These are phyloP conservation scores for Lipomyces sp. DNA, from an alignment of 805 yeast genomes.

Conservation along the genomic window DNA sequence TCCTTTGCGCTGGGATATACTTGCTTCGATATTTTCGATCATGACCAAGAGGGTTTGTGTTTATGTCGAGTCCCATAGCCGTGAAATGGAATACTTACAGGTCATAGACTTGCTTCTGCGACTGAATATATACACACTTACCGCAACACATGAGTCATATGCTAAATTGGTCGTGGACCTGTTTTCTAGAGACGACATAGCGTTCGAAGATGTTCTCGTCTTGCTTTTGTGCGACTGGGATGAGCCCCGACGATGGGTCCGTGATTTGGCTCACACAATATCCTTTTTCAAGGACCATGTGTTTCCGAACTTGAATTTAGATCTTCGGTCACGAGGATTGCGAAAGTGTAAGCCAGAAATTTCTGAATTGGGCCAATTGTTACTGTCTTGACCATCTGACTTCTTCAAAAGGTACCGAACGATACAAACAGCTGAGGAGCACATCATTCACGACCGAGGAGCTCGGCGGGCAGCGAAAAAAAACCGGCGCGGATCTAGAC, in stretches of 20 bases:
- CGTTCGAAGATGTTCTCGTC: constrained; percentile 11
- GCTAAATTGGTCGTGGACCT: constrained; percentile 13
- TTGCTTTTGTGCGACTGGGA: constrained; percentile 22
- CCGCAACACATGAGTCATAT: constrained; percentile 3
- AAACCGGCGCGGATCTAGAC: constrained; percentile 20
- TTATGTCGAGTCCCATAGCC: not conserved
- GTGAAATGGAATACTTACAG: not conserved
- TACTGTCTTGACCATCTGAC: no score
- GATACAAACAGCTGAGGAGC: constrained; percentile 25
- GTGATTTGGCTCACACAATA: constrained; percentile 17
- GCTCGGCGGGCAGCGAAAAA: constrained; percentile 4
- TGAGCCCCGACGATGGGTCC: constrained; percentile 24
- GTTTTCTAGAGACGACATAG: constrained; percentile 1
- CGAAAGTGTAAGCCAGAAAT: constrained; percentile 15
- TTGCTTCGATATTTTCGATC: constrained; percentile 32
- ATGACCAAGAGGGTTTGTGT: constrained; percentile 28
- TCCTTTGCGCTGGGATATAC: constrained; percentile 32
- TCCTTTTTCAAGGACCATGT: constrained; percentile 11
- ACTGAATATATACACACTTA: constrained; percentile 19
- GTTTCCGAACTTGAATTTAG: constrained; percentile 10
- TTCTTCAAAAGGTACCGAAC: constrained; percentile 31
- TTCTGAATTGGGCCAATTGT: no score
- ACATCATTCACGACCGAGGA: constrained; percentile 15
- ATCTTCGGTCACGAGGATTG: constrained; percentile 23
- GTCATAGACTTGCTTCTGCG: constrained; percentile 14